Evolutionary conservation across 2,329 filamentous ascomycete species (phyloP).

Genomic region (Elsinoe australis): DNA sequence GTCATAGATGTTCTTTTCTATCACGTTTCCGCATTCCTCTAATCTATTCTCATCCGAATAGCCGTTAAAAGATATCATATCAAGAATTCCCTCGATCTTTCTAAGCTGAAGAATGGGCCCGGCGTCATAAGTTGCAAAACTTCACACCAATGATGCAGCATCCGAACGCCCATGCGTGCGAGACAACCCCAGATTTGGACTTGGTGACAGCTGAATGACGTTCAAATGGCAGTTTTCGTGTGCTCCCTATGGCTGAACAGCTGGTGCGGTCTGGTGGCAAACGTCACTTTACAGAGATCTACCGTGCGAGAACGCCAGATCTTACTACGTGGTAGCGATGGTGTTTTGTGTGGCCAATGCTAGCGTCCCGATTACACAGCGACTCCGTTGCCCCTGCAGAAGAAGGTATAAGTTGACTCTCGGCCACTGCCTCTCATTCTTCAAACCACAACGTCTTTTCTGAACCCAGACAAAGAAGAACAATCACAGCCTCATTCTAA

Average conservation of each 20-base stretch:
- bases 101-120: background rate
- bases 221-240: background rate
- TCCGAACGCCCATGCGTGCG: background rate
- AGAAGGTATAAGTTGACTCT: background rate
- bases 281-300: conserved; percentile 6
- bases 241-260: conserved; percentile 1
- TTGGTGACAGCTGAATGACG: conserved; percentile 13
- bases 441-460: background rate
- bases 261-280: conserved; percentile 1
- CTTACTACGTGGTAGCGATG: background rate
- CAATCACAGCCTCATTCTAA: background rate
- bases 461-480: too few species aligned
- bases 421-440: background rate
- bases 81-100: background rate
- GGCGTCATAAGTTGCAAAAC: background rate
- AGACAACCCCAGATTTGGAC: conserved; percentile 9
- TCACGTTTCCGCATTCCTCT: background rate
- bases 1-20: background rate
- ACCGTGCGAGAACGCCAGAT: background rate
- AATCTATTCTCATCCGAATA: background rate
- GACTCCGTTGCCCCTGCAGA: background rate
- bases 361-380: conserved; percentile 11
- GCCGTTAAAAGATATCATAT: background rate
- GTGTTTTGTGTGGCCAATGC: conserved; percentile 10
- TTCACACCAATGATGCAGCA: background rate